Percentiles rank a stretch among this genome's conserved stretches.
phyloP scores from a whole-genome alignment of 371 early-diverging fungal genomes.

The Apophysomyces ossiformis region DNA sequence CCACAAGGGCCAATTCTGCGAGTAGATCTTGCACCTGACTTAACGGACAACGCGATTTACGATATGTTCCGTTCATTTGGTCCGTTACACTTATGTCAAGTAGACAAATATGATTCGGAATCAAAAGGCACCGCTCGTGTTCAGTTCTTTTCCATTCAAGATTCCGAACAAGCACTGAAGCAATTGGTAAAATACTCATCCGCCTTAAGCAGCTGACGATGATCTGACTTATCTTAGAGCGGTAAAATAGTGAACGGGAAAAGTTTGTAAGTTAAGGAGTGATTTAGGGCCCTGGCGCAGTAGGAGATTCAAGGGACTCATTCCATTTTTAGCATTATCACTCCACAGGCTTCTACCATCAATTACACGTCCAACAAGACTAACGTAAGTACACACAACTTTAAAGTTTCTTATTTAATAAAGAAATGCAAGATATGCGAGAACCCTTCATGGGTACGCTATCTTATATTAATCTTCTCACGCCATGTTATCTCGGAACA shows the following conservation, averaged over 20 bases:
- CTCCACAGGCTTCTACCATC: not conserved
- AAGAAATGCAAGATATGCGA: constrained; percentile 8
- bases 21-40: constrained; percentile 33
- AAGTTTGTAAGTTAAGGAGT: constrained; percentile 39
- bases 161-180: constrained; percentile 34
- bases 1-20: constrained; percentile 32
- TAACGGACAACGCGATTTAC: constrained; percentile 37
- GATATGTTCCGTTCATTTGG: constrained; percentile 48
- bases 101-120: constrained; percentile 27
- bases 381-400: constrained; percentile 3
- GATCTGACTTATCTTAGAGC: constrained; percentile 26
- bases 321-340: constrained; percentile 5
- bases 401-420: constrained; percentile 15
- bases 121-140: constrained; percentile 38
- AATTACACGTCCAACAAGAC: not conserved
- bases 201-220: not conserved
- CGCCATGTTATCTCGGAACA: constrained; percentile 11
- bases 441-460: constrained; percentile 6
- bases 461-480: constrained; percentile 14
- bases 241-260: constrained; percentile 33
- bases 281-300: not conserved
- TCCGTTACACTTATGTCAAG: constrained; percentile 41
- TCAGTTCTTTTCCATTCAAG: constrained; percentile 39
- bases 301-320: constrained; percentile 15
- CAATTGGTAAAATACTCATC: constrained; percentile 30